Evolutionary conservation across 108 stramenopile species (phyloP), one percentile per base, ranked within the genome.

Genomic region (Cylindrotheca closterium): DNA sequence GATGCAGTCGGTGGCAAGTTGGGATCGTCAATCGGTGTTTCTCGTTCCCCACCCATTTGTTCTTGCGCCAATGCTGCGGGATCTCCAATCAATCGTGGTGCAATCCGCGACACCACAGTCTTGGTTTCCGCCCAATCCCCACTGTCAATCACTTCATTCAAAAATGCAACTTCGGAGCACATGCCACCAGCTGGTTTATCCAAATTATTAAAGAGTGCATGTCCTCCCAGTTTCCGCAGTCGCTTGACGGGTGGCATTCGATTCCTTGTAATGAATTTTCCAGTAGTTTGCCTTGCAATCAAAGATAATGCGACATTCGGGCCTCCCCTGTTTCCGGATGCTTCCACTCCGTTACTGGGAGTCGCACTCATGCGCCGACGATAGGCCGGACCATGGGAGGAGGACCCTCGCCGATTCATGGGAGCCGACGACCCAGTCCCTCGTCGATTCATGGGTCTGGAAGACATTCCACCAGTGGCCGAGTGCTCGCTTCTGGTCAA

Each of bases 61-160:
- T 45, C 45, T 30, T 32, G 42, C 8, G 72, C 48, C 7, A 63
- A 30, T 42, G 37, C 37, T 15, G 15, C 15, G 2, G 79, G 82
- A 64, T 84, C 83, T 17, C 84, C 80, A 51, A 79, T 79, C 21
- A 85, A 47, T 18, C 84, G 63, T n/a, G 84, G 80, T 28, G 80
- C 63, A 23, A 85, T 52, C 34, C 80, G 47, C 3, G 80, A 79
- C 32, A 85, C 55, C 17, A 85, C 55, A 1, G 33, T 54, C 29
- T 78, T 68, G 47, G 77, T 81, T 67, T 76, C 80, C n/a, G 68
- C 51, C 80, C 84, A 85, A 42, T 85, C 75, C 7, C 78, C 80
- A 42, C 52, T 46, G 30, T 85, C 73, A 46, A 85, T 79, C 4
- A 73, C 74, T 42, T 66, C 65, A 1, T 58, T 51, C 28, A 85